Conservation (phyloP, 2,329 filamentous ascomycete genomes). For the Colletotrichum melonis region DNA sequence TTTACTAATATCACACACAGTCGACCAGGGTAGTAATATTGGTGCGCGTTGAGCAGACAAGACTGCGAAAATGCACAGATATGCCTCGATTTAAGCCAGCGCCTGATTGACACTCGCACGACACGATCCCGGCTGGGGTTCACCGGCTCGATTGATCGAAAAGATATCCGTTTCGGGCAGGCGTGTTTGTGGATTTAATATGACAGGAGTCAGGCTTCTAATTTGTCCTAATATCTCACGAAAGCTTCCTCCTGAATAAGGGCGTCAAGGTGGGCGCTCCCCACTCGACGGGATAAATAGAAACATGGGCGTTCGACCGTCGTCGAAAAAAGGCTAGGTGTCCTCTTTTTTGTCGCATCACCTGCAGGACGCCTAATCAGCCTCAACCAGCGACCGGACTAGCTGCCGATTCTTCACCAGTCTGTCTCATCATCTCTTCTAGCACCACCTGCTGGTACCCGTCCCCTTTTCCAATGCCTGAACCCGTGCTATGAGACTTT, state of each 20-base stretch:
- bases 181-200: conserved; percentile 7
- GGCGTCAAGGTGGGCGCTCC: neutral
- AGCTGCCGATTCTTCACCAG: conserved; percentile 27
- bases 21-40: neutral
- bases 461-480: neutral
- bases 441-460: neutral
- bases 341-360: conserved; percentile 24
- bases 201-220: conserved; percentile 5
- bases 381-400: conserved; percentile 11
- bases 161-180: conserved; percentile 17
- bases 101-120: neutral
- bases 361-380: conserved; percentile 17
- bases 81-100: conserved; percentile 10
- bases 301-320: conserved; percentile 1
- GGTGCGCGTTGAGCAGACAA: neutral
- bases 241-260: conserved; percentile 1
- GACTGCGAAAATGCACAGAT: neutral
- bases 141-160: conserved; percentile 5
- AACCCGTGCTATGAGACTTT: neutral
- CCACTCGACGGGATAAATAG: conserved; percentile 15
- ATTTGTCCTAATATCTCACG: neutral
- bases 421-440: conserved; percentile 16
- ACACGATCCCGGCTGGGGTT: conserved; percentile 20
- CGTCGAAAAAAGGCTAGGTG: conserved; percentile 29
- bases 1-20: neutral